Conservation (phyloP, 2,329 filamentous ascomycete genomes). For the Lanzia echinophila region DNA sequence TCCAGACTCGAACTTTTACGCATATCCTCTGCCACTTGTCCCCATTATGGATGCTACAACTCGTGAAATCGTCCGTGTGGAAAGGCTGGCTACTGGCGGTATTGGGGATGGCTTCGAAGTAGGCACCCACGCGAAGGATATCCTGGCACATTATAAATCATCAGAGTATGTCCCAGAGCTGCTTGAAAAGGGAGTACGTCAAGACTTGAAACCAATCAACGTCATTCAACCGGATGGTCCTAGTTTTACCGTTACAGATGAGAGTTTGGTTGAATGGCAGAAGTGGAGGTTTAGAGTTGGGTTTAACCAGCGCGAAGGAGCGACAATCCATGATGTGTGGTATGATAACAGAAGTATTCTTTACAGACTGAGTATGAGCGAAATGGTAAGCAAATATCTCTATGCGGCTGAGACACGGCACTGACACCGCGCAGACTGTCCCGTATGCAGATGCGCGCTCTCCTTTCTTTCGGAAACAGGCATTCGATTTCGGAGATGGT, state of each 20-base stretch:
- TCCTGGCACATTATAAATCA: slow-evolving; percentile 36
- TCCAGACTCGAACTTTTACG: slow-evolving; percentile 39
- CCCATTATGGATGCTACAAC: slow-evolving; percentile 43
- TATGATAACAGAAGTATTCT: slow-evolving; percentile 54
- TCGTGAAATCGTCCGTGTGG: slow-evolving; percentile 41
- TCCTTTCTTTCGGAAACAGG: slow-evolving; percentile 59
- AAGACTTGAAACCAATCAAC: slow-evolving; percentile 52
- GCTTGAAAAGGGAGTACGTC: slow-evolving; percentile 33
- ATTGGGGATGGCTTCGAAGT: slow-evolving; percentile 35
- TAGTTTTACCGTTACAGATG: slow-evolving; percentile 46
- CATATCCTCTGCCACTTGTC: slow-evolving; percentile 42
- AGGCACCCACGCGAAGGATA: slow-evolving; percentile 37
- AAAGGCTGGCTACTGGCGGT: slow-evolving; percentile 36
- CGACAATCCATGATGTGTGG: slow-evolving; percentile 52
- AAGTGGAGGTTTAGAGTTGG: slow-evolving; percentile 57
- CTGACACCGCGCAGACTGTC: background rate
- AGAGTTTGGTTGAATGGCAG: slow-evolving; percentile 42
- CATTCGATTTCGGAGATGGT: slow-evolving; percentile 63
- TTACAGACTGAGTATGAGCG: slow-evolving; percentile 51
- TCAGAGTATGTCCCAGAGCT: slow-evolving; percentile 37
- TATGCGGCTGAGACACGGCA: too few relatives aligned
- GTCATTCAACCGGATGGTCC: slow-evolving; percentile 57
- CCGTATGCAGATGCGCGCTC: slow-evolving; percentile 43
- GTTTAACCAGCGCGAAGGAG: slow-evolving; percentile 55
- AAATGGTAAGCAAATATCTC: slow-evolving; percentile 39